Evolutionary conservation across 768 basidiomycete species (phyloP).

Genomic region (Cyclocybe cylindracea): DNA sequence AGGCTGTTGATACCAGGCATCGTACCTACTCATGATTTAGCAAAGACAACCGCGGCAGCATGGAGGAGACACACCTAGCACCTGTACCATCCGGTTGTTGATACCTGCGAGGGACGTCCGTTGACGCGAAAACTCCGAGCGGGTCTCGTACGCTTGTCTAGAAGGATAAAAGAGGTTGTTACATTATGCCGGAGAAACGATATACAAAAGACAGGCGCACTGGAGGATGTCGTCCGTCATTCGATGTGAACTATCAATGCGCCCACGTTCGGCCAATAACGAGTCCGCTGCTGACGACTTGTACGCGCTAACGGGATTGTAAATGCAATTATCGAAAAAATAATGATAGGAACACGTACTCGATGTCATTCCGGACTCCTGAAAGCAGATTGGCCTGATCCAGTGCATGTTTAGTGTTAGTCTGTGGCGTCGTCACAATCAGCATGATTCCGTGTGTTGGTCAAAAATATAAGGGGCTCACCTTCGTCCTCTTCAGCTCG

Average conservation of each 20-base stretch:
- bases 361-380: constrained; percentile 94
- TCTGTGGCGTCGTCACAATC: constrained; percentile 37
- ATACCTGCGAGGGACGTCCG: constrained; percentile 73
- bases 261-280: constrained; percentile 81
- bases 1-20: constrained; percentile 96
- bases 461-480: constrained; percentile 23
- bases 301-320: constrained; percentile 62
- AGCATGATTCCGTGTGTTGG: not conserved
- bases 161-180: not conserved
- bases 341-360: constrained; percentile 49
- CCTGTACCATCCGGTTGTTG: constrained; percentile 80
- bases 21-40: constrained; percentile 52
- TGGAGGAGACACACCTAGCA: constrained; percentile 62
- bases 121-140: constrained; percentile 89
- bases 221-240: constrained; percentile 93
- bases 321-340: not conserved
- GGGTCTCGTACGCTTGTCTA: constrained; percentile 97
- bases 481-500: constrained; percentile 88
- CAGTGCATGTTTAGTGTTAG: constrained; percentile 79
- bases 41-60: not conserved
- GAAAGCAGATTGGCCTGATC: constrained; percentile 86
- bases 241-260: constrained; percentile 89
- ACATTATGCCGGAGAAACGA: constrained; percentile 2
- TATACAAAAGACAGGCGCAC: constrained; percentile 43
- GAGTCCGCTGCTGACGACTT: constrained; percentile 88